phyloP scores from a whole-genome alignment of 2,329 filamentous ascomycete species.

The Pseudogymnoascus sp. region DNA sequence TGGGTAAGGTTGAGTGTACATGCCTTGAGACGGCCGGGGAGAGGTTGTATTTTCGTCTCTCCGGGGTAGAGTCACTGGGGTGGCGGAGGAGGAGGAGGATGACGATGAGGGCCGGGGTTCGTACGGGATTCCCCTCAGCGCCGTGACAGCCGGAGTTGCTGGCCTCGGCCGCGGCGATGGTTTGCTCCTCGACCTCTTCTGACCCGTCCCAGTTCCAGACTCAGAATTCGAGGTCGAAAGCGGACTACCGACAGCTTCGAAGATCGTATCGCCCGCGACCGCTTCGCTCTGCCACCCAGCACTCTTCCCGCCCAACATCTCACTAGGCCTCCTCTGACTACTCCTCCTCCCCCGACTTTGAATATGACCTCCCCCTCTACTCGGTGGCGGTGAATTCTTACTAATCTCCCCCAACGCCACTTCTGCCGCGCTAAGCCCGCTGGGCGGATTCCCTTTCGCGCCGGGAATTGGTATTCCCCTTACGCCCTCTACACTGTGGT shows the following conservation, averaged over 20 bases:
- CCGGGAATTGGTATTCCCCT: conserved; percentile 19
- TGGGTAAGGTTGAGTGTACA: neutral
- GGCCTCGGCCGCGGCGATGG: neutral
- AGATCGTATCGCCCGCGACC: neutral
- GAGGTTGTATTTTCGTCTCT: neutral
- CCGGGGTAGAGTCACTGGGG: neutral
- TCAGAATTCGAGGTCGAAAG: neutral
- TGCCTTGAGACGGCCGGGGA: neutral
- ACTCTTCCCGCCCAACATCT: neutral
- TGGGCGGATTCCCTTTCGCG: conserved; percentile 24
- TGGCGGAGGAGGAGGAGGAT: neutral
- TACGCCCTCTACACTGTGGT: conserved; percentile 18
- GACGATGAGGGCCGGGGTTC: neutral
- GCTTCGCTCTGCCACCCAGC: neutral
- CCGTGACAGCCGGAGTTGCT: neutral
- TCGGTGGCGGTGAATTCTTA: conserved; percentile 28
- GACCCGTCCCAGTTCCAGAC: neutral
- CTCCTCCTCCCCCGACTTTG: conserved; percentile 17
- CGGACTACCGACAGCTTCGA: neutral
- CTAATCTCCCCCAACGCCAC: conserved; percentile 36
- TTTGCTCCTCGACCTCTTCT: neutral
- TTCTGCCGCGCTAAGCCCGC: conserved; percentile 27
- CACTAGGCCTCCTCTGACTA: neutral
- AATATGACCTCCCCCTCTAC: conserved; percentile 23
- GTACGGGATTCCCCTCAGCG: neutral